Conservation (phyloP, 768 basidiomycete species). For the Phaeotremella skinneri region DNA sequence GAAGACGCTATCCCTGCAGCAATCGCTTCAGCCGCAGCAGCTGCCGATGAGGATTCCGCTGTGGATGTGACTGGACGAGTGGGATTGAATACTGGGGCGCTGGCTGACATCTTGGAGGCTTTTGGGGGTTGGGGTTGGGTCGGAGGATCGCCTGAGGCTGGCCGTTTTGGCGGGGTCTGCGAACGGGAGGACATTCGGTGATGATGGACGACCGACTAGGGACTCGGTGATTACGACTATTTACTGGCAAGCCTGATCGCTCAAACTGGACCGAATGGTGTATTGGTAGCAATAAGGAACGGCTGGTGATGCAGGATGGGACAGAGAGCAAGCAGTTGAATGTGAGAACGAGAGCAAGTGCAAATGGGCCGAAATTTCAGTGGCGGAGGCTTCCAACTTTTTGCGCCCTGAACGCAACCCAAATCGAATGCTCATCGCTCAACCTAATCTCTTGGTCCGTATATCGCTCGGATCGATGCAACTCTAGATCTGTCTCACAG, state of each 20-base stretch:
- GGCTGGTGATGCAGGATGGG: no score
- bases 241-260: no score
- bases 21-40: constrained; percentile 16
- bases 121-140: constrained; percentile 24
- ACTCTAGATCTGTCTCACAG: no score
- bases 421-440: not conserved
- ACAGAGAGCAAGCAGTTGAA: not conserved
- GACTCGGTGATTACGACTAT: no score
- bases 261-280: no score
- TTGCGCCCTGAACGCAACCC: not conserved
- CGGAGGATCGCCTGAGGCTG: constrained; percentile 15
- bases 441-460: not conserved
- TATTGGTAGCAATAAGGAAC: no score
- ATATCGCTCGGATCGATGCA: no score
- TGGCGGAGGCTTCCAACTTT: not conserved
- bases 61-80: constrained; percentile 18
- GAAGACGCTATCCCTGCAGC: constrained; percentile 2
- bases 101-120: constrained; percentile 42
- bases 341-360: not conserved
- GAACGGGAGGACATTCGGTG: not conserved
- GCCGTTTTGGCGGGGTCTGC: constrained; percentile 30
- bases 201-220: not conserved
- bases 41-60: not conserved
- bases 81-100: constrained; percentile 42
- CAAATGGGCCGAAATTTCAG: constrained; percentile 16